These are phyloP conservation scores for Friedmanniomyces endolithicus DNA, from an alignment of 495 filamentous ascomycete genomes.

Conservation along the genomic window DNA sequence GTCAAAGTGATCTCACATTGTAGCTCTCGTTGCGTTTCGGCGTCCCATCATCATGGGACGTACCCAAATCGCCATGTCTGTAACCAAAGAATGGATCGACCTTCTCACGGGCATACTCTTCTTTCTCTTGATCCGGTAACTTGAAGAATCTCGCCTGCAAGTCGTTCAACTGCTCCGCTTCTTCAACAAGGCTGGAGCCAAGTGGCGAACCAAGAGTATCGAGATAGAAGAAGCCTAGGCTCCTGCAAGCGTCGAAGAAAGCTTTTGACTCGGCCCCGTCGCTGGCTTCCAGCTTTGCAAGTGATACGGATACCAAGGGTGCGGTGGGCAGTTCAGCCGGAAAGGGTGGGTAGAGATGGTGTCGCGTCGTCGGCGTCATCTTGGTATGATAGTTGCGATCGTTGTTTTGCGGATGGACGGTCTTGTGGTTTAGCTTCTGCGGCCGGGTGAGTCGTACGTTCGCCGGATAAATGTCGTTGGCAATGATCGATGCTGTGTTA, in stretches of 20 bases:
- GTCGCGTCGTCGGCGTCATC: not conserved
- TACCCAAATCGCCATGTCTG: slow-evolving; percentile 32
- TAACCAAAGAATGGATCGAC: slow-evolving; percentile 57
- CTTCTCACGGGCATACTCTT: slow-evolving; percentile 30
- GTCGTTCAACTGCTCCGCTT: slow-evolving; percentile 12
- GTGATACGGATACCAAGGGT: slow-evolving; percentile 42
- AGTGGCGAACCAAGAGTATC: slow-evolving; percentile 10
- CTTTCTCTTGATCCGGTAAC: slow-evolving; percentile 2
- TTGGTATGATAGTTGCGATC: too few relatives aligned
- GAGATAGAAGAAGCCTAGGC: slow-evolving; percentile 22
- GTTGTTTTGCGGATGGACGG: too few relatives aligned
- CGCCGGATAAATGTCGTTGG: too few relatives aligned
- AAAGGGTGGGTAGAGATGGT: slow-evolving; percentile 36
- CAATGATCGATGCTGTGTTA: too few relatives aligned
- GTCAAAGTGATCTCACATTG: slow-evolving; percentile 35
- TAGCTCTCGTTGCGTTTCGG: slow-evolving; percentile 51
- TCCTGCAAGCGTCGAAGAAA: slow-evolving; percentile 8
- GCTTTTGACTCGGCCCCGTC: slow-evolving; percentile 33
- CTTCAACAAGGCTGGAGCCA: slow-evolving; percentile 12
- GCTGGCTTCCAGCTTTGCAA: slow-evolving; percentile 36
- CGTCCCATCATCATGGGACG: slow-evolving; percentile 41
- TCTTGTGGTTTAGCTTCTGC: not conserved
- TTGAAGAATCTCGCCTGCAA: slow-evolving; percentile 15
- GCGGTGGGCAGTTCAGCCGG: slow-evolving; percentile 42
- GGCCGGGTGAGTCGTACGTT: too few relatives aligned